phyloP scores from a whole-genome alignment of 345 rosid genomes.

The Theobroma cacao region DNA sequence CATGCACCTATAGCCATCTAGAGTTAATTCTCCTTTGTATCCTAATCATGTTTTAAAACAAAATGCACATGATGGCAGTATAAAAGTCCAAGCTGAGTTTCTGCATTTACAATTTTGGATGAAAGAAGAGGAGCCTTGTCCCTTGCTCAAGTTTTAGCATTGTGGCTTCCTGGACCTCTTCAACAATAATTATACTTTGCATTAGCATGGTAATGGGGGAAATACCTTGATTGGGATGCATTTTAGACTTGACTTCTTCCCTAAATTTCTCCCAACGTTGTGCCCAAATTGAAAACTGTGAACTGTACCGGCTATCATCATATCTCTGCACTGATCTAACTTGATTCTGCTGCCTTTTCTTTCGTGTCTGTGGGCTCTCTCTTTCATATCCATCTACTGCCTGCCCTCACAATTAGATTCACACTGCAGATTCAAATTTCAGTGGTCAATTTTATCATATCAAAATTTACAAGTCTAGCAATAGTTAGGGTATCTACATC shows the following conservation, averaged over 20 bases:
- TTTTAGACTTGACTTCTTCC: slow-evolving; percentile 1
- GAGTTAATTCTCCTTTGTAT: not conserved
- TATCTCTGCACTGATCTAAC: not conserved
- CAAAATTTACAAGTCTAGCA: not conserved
- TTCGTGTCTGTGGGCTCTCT: not conserved
- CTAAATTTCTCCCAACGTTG: not conserved
- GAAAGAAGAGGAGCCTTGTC: slow-evolving; percentile 4
- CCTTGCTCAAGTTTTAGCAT: slow-evolving; percentile 1
- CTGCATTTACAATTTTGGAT: not conserved
- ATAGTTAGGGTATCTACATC: not conserved
- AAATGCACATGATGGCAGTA: not conserved
- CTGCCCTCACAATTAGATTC: not conserved
- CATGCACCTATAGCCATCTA: not conserved
- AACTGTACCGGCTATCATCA: not conserved
- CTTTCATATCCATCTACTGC: not conserved
- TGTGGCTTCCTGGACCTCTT: slow-evolving; percentile 13
- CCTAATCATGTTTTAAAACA: not conserved
- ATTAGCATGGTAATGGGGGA: not conserved
- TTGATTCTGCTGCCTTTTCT: not conserved
- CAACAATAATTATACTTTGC: not conserved
- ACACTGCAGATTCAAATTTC: not conserved
- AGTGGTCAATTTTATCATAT: not conserved
- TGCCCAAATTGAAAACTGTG: not conserved
- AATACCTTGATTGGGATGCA: not conserved
- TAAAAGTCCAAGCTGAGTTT: slow-evolving; percentile 1